Evolutionary conservation across 2,329 filamentous ascomycete genomes (phyloP).

Genomic region (Colletotrichum sp.): DNA sequence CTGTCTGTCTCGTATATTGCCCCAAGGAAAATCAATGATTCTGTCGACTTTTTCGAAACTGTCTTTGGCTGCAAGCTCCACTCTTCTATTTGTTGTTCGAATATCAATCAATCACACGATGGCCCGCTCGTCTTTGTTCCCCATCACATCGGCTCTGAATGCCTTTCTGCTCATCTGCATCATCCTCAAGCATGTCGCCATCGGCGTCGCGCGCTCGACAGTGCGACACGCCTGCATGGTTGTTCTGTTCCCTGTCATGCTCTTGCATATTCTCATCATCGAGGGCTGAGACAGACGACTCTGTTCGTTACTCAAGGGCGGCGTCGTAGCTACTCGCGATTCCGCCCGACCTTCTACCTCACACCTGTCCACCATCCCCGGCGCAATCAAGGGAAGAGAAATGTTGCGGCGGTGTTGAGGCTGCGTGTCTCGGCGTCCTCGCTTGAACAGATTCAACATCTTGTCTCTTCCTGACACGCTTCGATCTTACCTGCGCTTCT

Average conservation of each 20-base stretch:
- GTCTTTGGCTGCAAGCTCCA: not conserved
- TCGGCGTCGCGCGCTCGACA: slow-evolving; percentile 1
- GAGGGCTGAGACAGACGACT: slow-evolving; percentile 9
- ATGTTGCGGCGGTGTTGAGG: not conserved
- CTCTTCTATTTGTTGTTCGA: not conserved
- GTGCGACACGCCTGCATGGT: slow-evolving; percentile 4
- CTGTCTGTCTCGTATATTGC: not conserved
- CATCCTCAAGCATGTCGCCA: slow-evolving; percentile 14
- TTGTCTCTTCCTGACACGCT: not conserved
- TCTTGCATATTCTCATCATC: slow-evolving; percentile 7
- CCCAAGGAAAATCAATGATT: not conserved
- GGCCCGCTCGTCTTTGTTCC: slow-evolving; percentile 2
- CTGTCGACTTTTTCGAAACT: not conserved
- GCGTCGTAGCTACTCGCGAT: not conserved
- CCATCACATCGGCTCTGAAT: slow-evolving; percentile 5
- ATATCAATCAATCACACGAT: not conserved
- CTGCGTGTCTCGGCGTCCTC: not conserved
- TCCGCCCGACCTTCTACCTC: not conserved
- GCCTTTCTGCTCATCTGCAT: slow-evolving; percentile 6
- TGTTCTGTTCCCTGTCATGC: slow-evolving; percentile 10
- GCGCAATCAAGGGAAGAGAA: not conserved
- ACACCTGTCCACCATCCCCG: not conserved
- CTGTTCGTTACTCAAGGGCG: not conserved
- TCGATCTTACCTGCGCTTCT: not conserved
- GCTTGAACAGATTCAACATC: not conserved